Conservation (phyloP, 768 basidiomycete genomes). For the Boletus rubescentipes region DNA sequence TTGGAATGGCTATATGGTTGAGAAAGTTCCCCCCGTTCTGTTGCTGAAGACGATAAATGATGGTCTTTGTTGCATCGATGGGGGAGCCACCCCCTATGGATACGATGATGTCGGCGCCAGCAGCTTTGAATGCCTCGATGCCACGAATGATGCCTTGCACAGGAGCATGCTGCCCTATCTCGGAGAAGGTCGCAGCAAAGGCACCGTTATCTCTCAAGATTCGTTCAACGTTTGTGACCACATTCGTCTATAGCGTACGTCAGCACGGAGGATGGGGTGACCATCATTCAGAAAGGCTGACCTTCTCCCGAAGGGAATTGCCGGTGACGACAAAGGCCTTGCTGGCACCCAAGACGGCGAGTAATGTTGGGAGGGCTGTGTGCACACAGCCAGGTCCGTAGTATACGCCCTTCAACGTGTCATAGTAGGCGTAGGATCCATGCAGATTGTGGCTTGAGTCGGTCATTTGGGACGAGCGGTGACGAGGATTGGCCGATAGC, state of each 20-base stretch:
- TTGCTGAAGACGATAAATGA: constrained; percentile 61
- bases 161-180: constrained; percentile 73
- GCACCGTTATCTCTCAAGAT: constrained; percentile 56
- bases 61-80: constrained; percentile 74
- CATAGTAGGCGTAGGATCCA: constrained; percentile 67
- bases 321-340: constrained; percentile 76
- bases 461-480: constrained; percentile 7
- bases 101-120: constrained; percentile 66
- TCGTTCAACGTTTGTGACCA: constrained; percentile 26
- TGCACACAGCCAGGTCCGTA: constrained; percentile 70
- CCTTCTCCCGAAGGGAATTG: constrained; percentile 65
- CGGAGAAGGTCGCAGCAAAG: constrained; percentile 67
- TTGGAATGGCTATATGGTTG: constrained; percentile 77
- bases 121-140: constrained; percentile 51
- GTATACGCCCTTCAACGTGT: constrained; percentile 64
- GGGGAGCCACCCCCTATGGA: constrained; percentile 81
- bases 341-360: constrained; percentile 51
- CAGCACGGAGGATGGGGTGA: not conserved
- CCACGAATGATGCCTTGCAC: constrained; percentile 63
- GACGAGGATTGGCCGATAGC: constrained; percentile 8
- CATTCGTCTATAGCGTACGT: constrained; percentile 26
- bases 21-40: constrained; percentile 51
- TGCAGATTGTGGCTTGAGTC: constrained; percentile 12
- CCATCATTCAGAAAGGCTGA: constrained; percentile 2
- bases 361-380: constrained; percentile 63